Base-by-base conservation (phyloP, 192 early-diverging fungal genomes). In the Neocallimastix lanati region DNA sequence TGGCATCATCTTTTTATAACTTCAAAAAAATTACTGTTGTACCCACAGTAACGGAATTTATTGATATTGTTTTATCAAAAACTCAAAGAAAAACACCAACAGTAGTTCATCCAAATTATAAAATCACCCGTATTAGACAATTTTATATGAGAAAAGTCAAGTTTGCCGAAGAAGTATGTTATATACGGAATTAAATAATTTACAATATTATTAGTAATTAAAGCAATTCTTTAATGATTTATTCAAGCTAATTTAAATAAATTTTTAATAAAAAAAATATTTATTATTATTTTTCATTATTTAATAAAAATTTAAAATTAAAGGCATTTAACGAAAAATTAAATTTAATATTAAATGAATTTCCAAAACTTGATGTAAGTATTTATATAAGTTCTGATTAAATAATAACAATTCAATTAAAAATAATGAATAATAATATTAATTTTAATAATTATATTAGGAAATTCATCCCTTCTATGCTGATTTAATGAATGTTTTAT, bases 61-160 rank as follows among this genome's bases (percentile, higher is more conserved):
- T 99, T 85, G 96, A 99, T 90, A 98, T 98, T 86, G 91, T 96
- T 80, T 88, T 98, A 85, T 95, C 93, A 67, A 98, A 97, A 90
- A 98, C 97, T 21, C 96, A 99, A 88, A 92, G 98, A 86, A 99
- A 99, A 86, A 96, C 93, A 27, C 93, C 95, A 25, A 95, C 95
- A 27, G 93, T 98, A 77, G 91, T 99, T 81, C 98, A 99, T 86
- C 94, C 95, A 35, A 92, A 94, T 81, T 99, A 97, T 89, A 93
- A 96, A 84, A 99, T 99, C 87, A 92, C 94, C 28, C 88, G 98
- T 81, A 99, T 99, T 82, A 86, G 97, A 77, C 92, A 94, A 83
- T 99, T 99, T 84, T 99, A 99, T 83, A 98, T 98, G 96, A 93
- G 97, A 83, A 99, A 99, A 85, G 96, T 98, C 85, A 97, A 97